These are phyloP conservation scores for Aspergillus cavernicola DNA, from an alignment of 495 filamentous ascomycete species.

Conservation along the genomic window DNA sequence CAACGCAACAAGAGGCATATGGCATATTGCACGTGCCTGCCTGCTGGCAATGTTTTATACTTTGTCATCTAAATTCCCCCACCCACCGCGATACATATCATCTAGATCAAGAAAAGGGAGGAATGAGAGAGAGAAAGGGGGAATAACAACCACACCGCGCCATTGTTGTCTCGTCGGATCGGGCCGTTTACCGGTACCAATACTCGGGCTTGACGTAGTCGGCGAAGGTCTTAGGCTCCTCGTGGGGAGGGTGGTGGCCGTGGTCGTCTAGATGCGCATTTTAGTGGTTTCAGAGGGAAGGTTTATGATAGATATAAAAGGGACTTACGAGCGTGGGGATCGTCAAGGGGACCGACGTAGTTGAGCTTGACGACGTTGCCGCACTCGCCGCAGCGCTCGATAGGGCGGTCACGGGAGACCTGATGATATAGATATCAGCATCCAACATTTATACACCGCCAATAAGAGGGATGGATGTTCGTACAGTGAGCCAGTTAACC, in stretches of 20 bases:
- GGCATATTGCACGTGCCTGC: too few relatives aligned
- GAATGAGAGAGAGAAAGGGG: neutral
- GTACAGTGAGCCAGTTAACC: slow-evolving; percentile 84
- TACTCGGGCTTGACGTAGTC: slow-evolving; percentile 92
- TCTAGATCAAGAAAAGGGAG: neutral
- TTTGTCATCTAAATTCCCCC: slow-evolving; percentile 8
- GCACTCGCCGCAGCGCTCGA: slow-evolving; percentile 94
- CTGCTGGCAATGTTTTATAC: neutral
- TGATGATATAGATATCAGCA: slow-evolving; percentile 25
- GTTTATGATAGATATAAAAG: neutral
- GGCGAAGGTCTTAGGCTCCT: slow-evolving; percentile 88
- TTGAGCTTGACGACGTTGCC: slow-evolving; percentile 95
- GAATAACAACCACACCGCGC: slow-evolving; percentile 6
- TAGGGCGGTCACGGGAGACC: slow-evolving; percentile 84
- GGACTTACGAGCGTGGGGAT: slow-evolving; percentile 53
- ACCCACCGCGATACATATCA: neutral
- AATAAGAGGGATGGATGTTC: slow-evolving; percentile 22
- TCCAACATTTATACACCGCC: neutral
- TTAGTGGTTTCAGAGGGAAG: neutral
- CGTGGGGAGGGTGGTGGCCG: slow-evolving; percentile 51
- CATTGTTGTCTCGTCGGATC: slow-evolving; percentile 15
- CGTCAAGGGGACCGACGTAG: slow-evolving; percentile 79
- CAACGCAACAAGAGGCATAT: slow-evolving; percentile 19
- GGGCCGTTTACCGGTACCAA: slow-evolving; percentile 57
- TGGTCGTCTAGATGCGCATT: slow-evolving; percentile 36